Conservation (phyloP, 2,329 filamentous ascomycete species). For the Fragosphaeria purpurea region DNA sequence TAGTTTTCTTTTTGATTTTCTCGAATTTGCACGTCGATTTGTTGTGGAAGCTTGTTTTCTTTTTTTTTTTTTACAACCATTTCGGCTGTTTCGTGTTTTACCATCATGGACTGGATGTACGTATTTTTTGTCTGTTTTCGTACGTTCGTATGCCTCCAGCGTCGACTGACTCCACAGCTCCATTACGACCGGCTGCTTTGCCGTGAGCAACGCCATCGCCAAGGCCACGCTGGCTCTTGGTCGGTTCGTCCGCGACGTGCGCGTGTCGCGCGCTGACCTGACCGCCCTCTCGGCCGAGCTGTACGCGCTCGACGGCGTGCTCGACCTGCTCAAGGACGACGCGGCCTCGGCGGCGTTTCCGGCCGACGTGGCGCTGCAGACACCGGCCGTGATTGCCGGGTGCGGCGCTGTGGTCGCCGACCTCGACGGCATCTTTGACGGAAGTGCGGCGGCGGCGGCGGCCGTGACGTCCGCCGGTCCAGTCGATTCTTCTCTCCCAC, state of each 20-base stretch:
- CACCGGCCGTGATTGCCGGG: conserved; percentile 24
- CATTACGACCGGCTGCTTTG: conserved; percentile 23
- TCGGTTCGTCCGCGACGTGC: conserved; percentile 29
- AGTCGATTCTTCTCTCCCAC: too few relatives aligned
- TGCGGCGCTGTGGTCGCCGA: conserved; percentile 27
- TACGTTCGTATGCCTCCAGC: not conserved
- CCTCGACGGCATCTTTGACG: conserved; percentile 23
- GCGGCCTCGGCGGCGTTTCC: conserved; percentile 22
- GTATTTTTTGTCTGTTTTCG: not conserved
- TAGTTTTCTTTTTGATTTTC: too few relatives aligned
- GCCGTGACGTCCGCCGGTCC: too few relatives aligned
- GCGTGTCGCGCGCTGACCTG: conserved; percentile 29
- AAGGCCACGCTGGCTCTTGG: conserved; percentile 23
- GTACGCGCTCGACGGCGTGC: conserved; percentile 29
- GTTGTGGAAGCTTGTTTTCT: too few relatives aligned
- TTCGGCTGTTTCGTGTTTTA: too few relatives aligned
- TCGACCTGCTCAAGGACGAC: conserved; percentile 30
- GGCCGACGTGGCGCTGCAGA: conserved; percentile 23
- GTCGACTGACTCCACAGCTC: not conserved
- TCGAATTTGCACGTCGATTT: too few relatives aligned
- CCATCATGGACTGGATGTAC: conserved; percentile 10
- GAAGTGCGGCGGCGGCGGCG: not conserved
- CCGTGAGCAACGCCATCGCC: conserved; percentile 24
- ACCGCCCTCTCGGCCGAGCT: conserved; percentile 30
- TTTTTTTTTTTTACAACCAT: too few relatives aligned